A percentile compares a stretch with the other conserved stretches of the same genome.
These are phyloP conservation scores for Vanrija sp. DNA, from an alignment of 1,284 basidiomycete species.

Conservation along the genomic window DNA sequence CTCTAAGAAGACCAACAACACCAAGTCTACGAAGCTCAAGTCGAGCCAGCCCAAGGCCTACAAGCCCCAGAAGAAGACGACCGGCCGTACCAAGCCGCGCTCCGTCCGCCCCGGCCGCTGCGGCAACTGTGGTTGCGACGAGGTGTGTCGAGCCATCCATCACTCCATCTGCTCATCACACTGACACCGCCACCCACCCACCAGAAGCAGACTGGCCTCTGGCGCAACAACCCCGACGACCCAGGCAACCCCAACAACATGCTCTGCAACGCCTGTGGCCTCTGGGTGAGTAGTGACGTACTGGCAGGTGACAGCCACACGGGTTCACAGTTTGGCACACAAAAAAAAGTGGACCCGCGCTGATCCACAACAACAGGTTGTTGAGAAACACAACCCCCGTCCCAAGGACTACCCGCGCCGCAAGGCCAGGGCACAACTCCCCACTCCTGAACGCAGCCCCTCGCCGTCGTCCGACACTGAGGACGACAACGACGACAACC, in stretches of 20 bases:
- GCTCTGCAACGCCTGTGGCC: slow-evolving; percentile 9
- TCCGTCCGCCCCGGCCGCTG: slow-evolving; percentile 9
- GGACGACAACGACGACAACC: too few species aligned
- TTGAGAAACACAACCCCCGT: too few species aligned
- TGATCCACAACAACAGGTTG: too few species aligned
- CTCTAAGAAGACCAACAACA: too few species aligned
- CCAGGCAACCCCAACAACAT: not conserved
- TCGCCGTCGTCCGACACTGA: too few species aligned
- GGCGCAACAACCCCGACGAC: slow-evolving; percentile 5
- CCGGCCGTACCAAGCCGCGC: not conserved
- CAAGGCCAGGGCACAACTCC: too few species aligned
- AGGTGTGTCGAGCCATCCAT: slow-evolving; percentile 3
- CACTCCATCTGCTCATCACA: not conserved
- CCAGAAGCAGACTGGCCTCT: slow-evolving; percentile 4
- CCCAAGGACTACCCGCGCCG: too few species aligned
- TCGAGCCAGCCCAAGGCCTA: not conserved
- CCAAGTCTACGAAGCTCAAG: not conserved
- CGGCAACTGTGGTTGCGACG: slow-evolving; percentile 9
- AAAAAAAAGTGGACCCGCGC: too few species aligned
- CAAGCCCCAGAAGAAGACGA: not conserved
- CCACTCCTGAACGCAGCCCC: too few species aligned
- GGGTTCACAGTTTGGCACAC: too few species aligned
- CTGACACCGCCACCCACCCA: not conserved
- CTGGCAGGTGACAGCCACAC: too few species aligned
- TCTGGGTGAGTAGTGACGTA: slow-evolving; percentile 12